Evolutionary conservation across 1,284 basidiomycete species (phyloP).

Genomic region (Trichosporon faecale): DNA sequence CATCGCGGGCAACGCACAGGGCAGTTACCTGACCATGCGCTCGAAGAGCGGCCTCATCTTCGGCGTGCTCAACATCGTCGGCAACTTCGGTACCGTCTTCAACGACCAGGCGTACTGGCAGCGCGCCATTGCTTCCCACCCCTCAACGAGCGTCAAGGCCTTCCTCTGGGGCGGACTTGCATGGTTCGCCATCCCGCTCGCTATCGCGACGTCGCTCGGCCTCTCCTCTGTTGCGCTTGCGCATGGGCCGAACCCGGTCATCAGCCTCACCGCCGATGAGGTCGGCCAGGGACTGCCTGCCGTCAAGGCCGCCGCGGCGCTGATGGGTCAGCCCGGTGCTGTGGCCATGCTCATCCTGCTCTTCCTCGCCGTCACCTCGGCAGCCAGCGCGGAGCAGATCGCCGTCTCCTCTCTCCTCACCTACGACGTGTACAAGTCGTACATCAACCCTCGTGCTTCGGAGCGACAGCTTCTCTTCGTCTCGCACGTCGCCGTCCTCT

Average conservation of each 20-base stretch:
- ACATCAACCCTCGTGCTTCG: slow-evolving; percentile 61
- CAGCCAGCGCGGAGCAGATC: slow-evolving; percentile 83
- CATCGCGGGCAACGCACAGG: slow-evolving; percentile 61
- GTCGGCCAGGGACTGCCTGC: slow-evolving; percentile 82
- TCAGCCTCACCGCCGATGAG: slow-evolving; percentile 60
- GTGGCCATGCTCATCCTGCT: slow-evolving; percentile 51
- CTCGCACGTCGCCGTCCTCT: slow-evolving; percentile 58
- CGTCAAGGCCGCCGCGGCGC: slow-evolving; percentile 63
- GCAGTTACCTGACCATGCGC: slow-evolving; percentile 71
- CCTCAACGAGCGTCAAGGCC: slow-evolving; percentile 77
- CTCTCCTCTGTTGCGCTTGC: slow-evolving; percentile 72
- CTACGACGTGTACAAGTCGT: slow-evolving; percentile 66
- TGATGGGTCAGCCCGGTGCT: slow-evolving; percentile 73
- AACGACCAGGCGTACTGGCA: slow-evolving; percentile 61
- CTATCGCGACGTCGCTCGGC: slow-evolving; percentile 59
- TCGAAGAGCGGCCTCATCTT: slow-evolving; percentile 79
- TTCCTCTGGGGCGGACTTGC: slow-evolving; percentile 85
- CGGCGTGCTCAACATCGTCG: slow-evolving; percentile 71
- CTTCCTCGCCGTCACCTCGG: slow-evolving; percentile 68
- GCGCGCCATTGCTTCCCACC: slow-evolving; percentile 79
- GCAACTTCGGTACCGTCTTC: slow-evolving; percentile 57
- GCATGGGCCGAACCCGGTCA: slow-evolving; percentile 56
- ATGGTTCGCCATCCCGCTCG: slow-evolving; percentile 80
- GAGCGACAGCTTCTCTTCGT: slow-evolving; percentile 61
- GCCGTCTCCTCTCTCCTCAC: slow-evolving; percentile 75